Conservation (phyloP, 352 stramenopile genomes). For the Phytopythium litorale region DNA sequence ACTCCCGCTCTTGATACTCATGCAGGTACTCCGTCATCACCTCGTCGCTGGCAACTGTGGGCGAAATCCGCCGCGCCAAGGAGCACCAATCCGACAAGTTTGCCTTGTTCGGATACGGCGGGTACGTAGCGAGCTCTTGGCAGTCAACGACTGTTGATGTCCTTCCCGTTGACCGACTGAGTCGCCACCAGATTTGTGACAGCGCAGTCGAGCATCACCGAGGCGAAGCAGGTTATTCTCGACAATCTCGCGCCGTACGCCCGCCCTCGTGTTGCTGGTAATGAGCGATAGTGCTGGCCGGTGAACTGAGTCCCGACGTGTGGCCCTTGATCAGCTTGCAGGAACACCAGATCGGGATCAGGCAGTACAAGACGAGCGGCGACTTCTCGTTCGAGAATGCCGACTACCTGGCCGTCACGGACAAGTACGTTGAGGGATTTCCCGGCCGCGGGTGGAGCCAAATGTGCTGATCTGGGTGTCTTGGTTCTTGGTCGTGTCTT, state of each 20-base stretch:
- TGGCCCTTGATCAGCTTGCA: constrained; percentile 16
- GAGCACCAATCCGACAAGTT: constrained; percentile 42
- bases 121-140: constrained; percentile 24
- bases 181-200: constrained; percentile 12
- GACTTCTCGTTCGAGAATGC: constrained; percentile 55
- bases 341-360: constrained; percentile 14
- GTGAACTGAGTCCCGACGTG: neutral
- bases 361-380: constrained; percentile 69
- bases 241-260: neutral
- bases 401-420: constrained; percentile 56
- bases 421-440: constrained; percentile 45
- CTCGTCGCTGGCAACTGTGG: constrained; percentile 35
- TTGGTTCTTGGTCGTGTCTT: neutral
- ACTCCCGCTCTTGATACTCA: neutral
- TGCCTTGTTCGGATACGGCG: constrained; percentile 58
- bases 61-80: constrained; percentile 57
- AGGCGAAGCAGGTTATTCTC: constrained; percentile 2
- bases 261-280: neutral
- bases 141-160: too few species aligned
- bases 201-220: constrained; percentile 4
- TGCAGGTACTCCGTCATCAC: constrained; percentile 45
- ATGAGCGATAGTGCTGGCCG: neutral
- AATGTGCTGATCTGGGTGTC: neutral
- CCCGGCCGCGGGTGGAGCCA: neutral
- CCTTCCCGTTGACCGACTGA: neutral